Conservation (phyloP, 768 basidiomycete species). For the Lentinus tigrinus region DNA sequence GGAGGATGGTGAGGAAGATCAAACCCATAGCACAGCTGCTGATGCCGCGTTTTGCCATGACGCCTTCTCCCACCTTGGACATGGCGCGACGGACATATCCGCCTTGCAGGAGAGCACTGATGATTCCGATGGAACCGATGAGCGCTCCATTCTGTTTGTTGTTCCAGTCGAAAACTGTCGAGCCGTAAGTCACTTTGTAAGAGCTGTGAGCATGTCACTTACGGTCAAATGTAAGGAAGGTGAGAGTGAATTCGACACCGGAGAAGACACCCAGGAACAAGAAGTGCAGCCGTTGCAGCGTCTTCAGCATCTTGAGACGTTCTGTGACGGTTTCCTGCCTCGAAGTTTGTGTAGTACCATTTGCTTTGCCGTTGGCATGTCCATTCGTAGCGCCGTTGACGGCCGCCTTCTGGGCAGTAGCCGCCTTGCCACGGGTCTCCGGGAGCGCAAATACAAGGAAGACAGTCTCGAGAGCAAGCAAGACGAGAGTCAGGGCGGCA, state of each 20-base stretch:
- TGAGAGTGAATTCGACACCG: conserved; percentile 94
- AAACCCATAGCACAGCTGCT: conserved; percentile 71
- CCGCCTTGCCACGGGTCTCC: conserved; percentile 69
- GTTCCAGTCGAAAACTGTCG: conserved; percentile 80
- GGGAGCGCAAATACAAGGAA: conserved; percentile 78
- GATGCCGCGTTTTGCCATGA: conserved; percentile 82
- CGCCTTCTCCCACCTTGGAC: conserved; percentile 72
- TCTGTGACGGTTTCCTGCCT: conserved; percentile 35
- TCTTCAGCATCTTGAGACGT: conserved; percentile 55
- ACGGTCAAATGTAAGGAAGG: conserved; percentile 91
- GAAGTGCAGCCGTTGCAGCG: conserved; percentile 72
- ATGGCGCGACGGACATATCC: conserved; percentile 88
- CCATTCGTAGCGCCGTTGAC: conserved; percentile 22
- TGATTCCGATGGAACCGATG: conserved; percentile 84
- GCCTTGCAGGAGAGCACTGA: conserved; percentile 89
- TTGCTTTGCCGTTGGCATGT: conserved; percentile 19
- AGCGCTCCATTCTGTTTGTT: conserved; percentile 86
- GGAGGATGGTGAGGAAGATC: conserved; percentile 68
- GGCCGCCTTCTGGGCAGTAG: conserved; percentile 16
- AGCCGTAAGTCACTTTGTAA: neutral
- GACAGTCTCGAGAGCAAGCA: conserved; percentile 76
- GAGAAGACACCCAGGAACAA: conserved; percentile 89
- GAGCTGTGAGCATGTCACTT: conserved; percentile 30
- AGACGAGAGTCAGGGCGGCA: conserved; percentile 76
- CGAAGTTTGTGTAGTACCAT: conserved; percentile 6